Evolutionary conservation across 345 rosid genomes (phyloP), one percentile per base, ranked within the genome.

Genomic region (Sisymbrium irio): DNA sequence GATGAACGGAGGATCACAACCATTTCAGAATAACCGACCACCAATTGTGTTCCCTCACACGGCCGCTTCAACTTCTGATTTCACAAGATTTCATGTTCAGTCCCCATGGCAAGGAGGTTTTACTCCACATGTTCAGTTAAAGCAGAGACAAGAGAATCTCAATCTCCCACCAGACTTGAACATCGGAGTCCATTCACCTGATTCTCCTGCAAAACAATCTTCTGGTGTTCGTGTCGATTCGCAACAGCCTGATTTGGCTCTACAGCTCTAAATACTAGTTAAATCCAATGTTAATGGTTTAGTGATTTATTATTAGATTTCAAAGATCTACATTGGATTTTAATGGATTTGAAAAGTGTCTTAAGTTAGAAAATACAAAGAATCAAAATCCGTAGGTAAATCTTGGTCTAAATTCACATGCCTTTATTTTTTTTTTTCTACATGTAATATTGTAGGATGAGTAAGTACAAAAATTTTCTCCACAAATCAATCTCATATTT

Each of bases 231-330:
- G 81, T 61, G 83, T 84, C n/a, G 92, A 95, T 74, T 83, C 93
- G 3, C 97, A 87, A 78, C 99, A 92, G 81, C 99, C 99, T 50
- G 99, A 92, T 82, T 76, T 95, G 63, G 98, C 98, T 57, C 73
- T 92, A 82, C 97, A 95, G 73, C 97, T 95, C 39, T 20, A 89
- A 82, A 85, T 7, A 62, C 44, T 3, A 51, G 64, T 27, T 28
- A 54, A 54, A 54, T 54, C 46, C 46, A 5, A 14, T 42, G 40
- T 36, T 36, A 6, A 11, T 40, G 4, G 19, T 14, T 13, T 54
- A 54, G 9, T 54, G 35, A 54, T 54, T 14, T 32, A 54, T 14
- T 49, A 25, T 54, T 28, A 51, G 1, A 14, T 54, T 51, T 54
- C 37, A 28, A 28, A 49, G 28, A 28, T 6, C 19, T 14, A 54